Evolutionary conservation across 495 filamentous ascomycete species (phyloP), one percentile per base, ranked within the genome.

Genomic region (Pseudotulostoma volvatum): DNA sequence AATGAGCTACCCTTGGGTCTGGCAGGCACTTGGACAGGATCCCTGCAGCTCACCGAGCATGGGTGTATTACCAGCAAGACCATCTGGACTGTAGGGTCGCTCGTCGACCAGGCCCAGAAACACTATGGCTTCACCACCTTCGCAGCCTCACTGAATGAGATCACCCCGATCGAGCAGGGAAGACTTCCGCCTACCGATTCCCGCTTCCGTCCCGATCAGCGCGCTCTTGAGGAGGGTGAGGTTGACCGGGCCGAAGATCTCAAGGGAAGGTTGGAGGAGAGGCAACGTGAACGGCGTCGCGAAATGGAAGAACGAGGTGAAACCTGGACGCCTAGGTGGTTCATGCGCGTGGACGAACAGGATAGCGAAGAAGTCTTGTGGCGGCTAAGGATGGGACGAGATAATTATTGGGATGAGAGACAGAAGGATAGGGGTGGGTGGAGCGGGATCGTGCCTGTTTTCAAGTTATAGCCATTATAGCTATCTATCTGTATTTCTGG

Each of bases 351-450:
- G 8, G 57, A 45, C 9, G 40, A 32, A 4, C 40, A 56, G 18
- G 58, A 65, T 19, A 66, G 65, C 21, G 76, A 69, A 11, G 85
- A 93, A 56, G 73, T 79, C 46, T 61, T 81, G 7, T 97, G 90
- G 90, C 66, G 68, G 44, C 53, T 93, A 45, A 88, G 79, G 65
- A 58, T 57, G 7, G 85, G 84, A 4, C 82, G 76, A 55, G 83
- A 86, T 11, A 77, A 79, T 18, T 96, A 96, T 60, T 96, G 87
- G 90, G 90, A 93, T 48, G 78, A 83, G 59, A 68, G 90, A 44
- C 66, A 53, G 0, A 71, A 57, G 46, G 77, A 78, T 1, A 71
- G 57, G 45, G 77, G 79, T 1, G 62, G 60, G 16, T 96, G 84
- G 84, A 59, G 58, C 7, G 76, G 74, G 13, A 70, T 88, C 33